Evolutionary conservation across 1,139 yeast genomes (phyloP), one percentile per base, ranked within the genome.

Genomic region (Kodamaea sp.): DNA sequence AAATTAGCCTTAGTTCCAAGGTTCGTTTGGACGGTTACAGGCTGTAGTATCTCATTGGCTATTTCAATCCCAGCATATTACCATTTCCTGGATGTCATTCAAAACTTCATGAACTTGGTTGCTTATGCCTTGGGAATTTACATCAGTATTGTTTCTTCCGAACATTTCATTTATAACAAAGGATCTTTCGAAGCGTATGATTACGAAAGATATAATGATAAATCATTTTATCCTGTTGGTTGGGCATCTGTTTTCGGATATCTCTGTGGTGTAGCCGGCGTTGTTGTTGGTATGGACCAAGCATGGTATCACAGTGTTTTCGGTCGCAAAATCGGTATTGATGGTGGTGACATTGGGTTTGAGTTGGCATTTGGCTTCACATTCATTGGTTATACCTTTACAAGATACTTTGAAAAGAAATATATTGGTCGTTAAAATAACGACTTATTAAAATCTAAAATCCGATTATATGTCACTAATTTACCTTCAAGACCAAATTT

Each of bases 61-160:
- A 52, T 62, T 31, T 50, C 62, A 11, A 62, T 62, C 31, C 66
- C 67, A 6, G 67, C 65, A 3, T 62, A 60, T 43, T 62, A 62
- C 42, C 54, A 52, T 11, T 62, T 62, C 41, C 55, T 47, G 23
- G 53, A 45, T 8, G 51, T 63, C 15, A 60, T 62, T 62, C 47
- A 57, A 7, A 58, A 61, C 43, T 62, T 62, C 44, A 48, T 62
- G 46, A 56, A 61, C 15, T 60, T 62, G 35, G 54, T 62, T 30
- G 52, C 63, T 9, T 62, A 62, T 44, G 55, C 58, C 33, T 61
- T 58, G 6, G 55, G 65, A 5, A 61, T 62, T 32, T 62, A 61
- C 45, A 41, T 58, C 29, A 63, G 62, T 9, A 51, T 60, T 22
- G 40, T 62, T 1, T 37, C 57, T 24, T 47, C 63, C 5, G 67